Conservation (phyloP, 192 early-diverging fungal genomes). For the Diversispora epigaea region DNA sequence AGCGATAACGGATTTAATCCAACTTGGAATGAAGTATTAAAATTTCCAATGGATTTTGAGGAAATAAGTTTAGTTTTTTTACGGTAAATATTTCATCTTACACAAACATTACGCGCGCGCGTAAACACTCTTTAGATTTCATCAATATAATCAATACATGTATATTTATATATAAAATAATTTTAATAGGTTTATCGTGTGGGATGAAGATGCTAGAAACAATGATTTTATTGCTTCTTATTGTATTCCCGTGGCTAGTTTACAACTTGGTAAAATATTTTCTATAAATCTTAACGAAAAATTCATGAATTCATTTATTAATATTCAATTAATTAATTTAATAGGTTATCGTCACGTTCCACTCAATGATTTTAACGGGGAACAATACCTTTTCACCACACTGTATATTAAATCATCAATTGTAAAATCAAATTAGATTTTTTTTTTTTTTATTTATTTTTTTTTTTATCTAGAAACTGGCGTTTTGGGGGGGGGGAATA, state of each 20-base stretch:
- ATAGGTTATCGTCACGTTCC: conserved; percentile 70
- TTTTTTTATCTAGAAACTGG: too few species aligned
- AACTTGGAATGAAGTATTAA: conserved; percentile 41
- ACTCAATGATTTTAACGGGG: conserved; percentile 61
- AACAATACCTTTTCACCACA: conserved; percentile 63
- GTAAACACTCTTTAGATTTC: background rate
- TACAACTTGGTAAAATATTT: conserved; percentile 34
- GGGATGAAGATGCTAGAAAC: conserved; percentile 43
- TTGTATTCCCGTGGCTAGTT: conserved; percentile 43
- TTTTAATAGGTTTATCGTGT: conserved; percentile 37
- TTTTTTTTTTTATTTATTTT: too few species aligned
- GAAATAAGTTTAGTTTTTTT: conserved; percentile 44
- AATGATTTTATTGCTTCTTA: conserved; percentile 47
- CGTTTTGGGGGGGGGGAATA: too few species aligned
- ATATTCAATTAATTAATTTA: background rate
- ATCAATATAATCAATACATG: background rate
- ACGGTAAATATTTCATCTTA: conserved; percentile 9
- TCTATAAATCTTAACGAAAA: background rate
- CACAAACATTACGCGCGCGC: background rate
- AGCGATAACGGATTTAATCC: conserved; percentile 58
- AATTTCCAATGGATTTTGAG: conserved; percentile 45
- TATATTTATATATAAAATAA: background rate
- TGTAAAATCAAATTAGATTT: too few species aligned
- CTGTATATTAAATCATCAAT: conserved; percentile 50
- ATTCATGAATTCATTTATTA: background rate